Conservation (phyloP, 805 yeast genomes). For the Candida alai region DNA sequence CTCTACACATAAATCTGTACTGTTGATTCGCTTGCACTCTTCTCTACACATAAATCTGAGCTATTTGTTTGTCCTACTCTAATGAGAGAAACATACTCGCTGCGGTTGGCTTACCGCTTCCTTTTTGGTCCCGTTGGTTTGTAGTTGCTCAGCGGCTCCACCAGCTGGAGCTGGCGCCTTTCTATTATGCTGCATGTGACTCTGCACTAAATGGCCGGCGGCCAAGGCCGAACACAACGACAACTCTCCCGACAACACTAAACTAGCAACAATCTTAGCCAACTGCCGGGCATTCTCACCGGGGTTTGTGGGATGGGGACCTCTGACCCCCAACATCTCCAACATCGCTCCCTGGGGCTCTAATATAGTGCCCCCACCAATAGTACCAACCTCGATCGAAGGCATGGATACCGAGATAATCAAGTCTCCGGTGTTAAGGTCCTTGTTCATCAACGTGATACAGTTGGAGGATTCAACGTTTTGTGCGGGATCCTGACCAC, state of each 20-base stretch:
- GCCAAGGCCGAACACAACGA: constrained; percentile 95
- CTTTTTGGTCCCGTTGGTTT: too few species aligned
- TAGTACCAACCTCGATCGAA: constrained; percentile 96
- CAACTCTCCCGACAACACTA: constrained; percentile 93
- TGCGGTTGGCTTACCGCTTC: too few species aligned
- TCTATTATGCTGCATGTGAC: constrained; percentile 96
- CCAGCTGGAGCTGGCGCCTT: constrained; percentile 26
- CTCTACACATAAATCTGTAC: too few species aligned
- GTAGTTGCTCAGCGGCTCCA: too few species aligned
- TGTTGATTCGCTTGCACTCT: too few species aligned
- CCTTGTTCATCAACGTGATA: constrained; percentile 82
- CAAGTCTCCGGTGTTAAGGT: constrained; percentile 64
- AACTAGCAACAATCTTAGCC: constrained; percentile 89
- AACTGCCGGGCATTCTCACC: constrained; percentile 93
- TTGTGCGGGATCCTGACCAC: constrained; percentile 99
- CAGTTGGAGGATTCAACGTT: constrained; percentile 97
- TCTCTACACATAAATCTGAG: too few species aligned
- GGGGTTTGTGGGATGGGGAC: constrained; percentile 91
- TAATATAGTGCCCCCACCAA: constrained; percentile 97
- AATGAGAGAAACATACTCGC: too few species aligned
- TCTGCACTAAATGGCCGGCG: constrained; percentile 96
- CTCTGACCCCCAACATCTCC: constrained; percentile 89
- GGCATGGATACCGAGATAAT: constrained; percentile 98
- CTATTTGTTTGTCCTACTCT: too few species aligned
- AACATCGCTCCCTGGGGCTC: constrained; percentile 97